phyloP scores from a whole-genome alignment of 148 eudicot genomes.

The Rhododendron williamsianum region DNA sequence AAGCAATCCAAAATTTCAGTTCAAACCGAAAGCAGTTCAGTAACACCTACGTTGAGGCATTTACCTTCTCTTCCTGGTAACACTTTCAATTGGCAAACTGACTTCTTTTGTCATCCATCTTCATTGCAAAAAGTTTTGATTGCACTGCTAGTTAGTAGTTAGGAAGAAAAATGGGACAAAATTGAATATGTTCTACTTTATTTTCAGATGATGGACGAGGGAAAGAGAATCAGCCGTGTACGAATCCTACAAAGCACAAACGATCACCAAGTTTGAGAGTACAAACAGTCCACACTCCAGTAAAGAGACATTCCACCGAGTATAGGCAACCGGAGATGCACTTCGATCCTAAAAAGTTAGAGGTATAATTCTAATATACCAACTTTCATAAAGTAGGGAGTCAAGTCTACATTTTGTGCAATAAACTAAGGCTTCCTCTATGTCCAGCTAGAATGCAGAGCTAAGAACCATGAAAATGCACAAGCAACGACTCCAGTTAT shows the following conservation, averaged over 20 bases:
- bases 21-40: slow-evolving; percentile 15
- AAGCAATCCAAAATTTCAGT: slow-evolving; percentile 26
- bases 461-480: slow-evolving; percentile 21
- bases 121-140: background rate
- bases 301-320: slow-evolving; percentile 34
- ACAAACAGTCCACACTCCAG: slow-evolving; percentile 29
- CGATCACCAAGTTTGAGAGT: slow-evolving; percentile 33
- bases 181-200: background rate
- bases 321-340: slow-evolving; percentile 31
- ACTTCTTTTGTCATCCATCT: slow-evolving; percentile 22
- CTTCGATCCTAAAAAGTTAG: slow-evolving; percentile 28
- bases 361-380: slow-evolving; percentile 26
- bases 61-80: slow-evolving; percentile 26
- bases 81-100: slow-evolving; percentile 2
- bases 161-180: background rate
- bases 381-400: background rate
- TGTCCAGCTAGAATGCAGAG: slow-evolving; percentile 30
- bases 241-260: slow-evolving; percentile 28
- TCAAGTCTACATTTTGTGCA: background rate
- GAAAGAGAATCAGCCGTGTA: slow-evolving; percentile 40
- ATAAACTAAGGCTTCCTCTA: slow-evolving; percentile 14
- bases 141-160: background rate
- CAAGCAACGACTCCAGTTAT: slow-evolving; percentile 19
- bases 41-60: background rate
- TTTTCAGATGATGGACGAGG: slow-evolving; percentile 37